These are phyloP conservation scores for Ilex asprella DNA, from an alignment of 257 asterid genomes.

Conservation along the genomic window DNA sequence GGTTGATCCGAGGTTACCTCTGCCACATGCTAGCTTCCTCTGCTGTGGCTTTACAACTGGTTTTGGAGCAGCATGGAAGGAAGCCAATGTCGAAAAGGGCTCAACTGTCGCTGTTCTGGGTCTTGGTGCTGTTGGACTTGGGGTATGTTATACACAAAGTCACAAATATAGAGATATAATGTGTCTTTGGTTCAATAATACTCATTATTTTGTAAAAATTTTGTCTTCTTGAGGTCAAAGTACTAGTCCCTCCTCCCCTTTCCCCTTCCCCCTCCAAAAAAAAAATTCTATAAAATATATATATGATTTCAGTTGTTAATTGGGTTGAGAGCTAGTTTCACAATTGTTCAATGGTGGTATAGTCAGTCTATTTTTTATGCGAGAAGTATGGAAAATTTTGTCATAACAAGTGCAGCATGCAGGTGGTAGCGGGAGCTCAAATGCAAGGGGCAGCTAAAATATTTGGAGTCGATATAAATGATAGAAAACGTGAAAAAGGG, in stretches of 20 bases:
- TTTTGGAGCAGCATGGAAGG: conserved; percentile 42
- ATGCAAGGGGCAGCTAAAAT: conserved; percentile 29
- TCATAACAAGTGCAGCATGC: not conserved
- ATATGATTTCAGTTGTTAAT: no score
- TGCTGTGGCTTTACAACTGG: conserved; percentile 49
- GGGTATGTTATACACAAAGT: conserved; percentile 15
- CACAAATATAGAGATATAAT: no score
- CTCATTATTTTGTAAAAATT: no score
- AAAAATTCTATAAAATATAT: no score
- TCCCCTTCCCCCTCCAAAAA: no score
- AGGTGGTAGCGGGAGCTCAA: conserved; percentile 39
- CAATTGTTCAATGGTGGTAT: no score
- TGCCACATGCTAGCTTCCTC: conserved; percentile 48
- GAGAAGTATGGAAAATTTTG: no score
- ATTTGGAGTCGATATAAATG: conserved; percentile 38
- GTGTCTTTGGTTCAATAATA: no score
- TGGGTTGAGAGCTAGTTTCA: no score
- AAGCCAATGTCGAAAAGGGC: conserved; percentile 27
- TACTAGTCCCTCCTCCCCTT: no score
- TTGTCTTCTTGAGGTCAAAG: no score
- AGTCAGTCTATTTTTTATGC: no score
- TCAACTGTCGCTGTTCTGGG: conserved; percentile 43
- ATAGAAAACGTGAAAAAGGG: conserved; percentile 24
- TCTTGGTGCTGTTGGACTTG: conserved; percentile 45
- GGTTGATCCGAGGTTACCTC: conserved; percentile 25